Percentiles rank a stretch among this genome's conserved stretches.
Conservation (phyloP, 352 stramenopile species). For the Phytophthora tubulina region DNA sequence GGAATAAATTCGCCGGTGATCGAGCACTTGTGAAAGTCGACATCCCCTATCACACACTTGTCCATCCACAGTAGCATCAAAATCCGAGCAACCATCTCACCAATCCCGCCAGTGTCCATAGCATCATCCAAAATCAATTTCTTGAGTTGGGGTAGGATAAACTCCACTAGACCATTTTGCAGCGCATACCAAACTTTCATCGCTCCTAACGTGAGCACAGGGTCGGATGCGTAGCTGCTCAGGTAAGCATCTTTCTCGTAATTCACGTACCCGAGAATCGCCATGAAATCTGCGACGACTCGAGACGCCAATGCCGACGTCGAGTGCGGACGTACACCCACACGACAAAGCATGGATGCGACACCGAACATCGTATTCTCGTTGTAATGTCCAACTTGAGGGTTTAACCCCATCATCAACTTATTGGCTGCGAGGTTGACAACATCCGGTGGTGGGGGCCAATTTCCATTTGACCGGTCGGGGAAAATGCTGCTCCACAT, state of each 20-base stretch:
- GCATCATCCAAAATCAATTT: conserved; percentile 18
- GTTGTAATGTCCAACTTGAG: not conserved
- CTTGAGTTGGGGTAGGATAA: conserved; percentile 12
- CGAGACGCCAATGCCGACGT: conserved; percentile 16
- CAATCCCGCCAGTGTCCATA: conserved; percentile 6
- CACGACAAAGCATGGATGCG: conserved; percentile 16
- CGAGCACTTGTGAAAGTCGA: too few relatives aligned
- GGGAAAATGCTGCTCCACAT: conserved; percentile 6
- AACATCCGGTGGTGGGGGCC: too few relatives aligned
- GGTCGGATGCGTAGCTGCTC: conserved; percentile 22
- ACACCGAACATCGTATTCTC: conserved; percentile 20
- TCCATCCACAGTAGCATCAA: conserved; percentile 18
- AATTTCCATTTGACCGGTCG: not conserved
- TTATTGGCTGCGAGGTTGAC: conserved; percentile 11
- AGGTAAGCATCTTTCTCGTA: conserved; percentile 11
- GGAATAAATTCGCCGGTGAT: conserved; percentile 6
- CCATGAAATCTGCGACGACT: conserved; percentile 24
- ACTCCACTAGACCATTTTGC: not conserved
- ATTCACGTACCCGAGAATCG: conserved; percentile 13
- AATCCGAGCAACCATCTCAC: conserved; percentile 21
- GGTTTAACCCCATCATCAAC: conserved; percentile 3
- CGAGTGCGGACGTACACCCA: conserved; percentile 3
- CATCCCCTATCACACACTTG: conserved; percentile 3
- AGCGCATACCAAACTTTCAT: conserved; percentile 17
- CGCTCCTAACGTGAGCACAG: conserved; percentile 11